A percentile compares a stretch with the other conserved stretches of the same genome.
phyloP scores from a whole-genome alignment of 768 basidiomycete species.

The Trametes meyenii region DNA sequence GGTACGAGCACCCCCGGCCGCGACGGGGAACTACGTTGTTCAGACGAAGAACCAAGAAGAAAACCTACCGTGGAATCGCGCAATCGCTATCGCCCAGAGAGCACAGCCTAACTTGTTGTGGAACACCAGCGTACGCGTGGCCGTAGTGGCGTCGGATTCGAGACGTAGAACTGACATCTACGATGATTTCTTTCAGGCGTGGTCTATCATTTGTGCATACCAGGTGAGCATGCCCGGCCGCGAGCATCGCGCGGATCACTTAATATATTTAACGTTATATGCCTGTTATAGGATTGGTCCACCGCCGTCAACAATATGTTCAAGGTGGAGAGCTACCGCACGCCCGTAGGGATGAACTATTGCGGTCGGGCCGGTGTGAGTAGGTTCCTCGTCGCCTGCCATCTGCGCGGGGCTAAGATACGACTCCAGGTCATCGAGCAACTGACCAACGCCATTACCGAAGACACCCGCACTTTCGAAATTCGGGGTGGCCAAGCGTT shows the following conservation, averaged over 20 bases:
- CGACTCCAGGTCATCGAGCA: slow-evolving; percentile 22
- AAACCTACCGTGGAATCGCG: slow-evolving; percentile 1
- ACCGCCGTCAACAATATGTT: slow-evolving; percentile 1
- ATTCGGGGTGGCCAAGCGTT: slow-evolving; percentile 24
- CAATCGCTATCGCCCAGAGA: not conserved
- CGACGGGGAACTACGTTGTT: no score
- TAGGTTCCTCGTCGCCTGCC: not conserved
- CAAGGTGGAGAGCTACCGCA: not conserved
- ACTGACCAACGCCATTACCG: slow-evolving; percentile 33
- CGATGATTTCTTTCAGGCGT: slow-evolving; percentile 19
- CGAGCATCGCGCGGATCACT: not conserved
- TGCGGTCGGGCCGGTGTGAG: not conserved
- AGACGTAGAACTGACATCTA: no score
- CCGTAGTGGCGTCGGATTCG: no score
- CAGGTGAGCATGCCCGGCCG: not conserved
- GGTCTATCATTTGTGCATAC: slow-evolving; percentile 3
- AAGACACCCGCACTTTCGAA: slow-evolving; percentile 32
- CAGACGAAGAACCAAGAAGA: not conserved
- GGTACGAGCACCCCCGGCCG: not conserved
- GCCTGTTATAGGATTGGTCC: not conserved
- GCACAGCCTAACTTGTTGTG: not conserved
- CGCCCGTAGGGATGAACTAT: not conserved
- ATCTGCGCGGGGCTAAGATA: not conserved
- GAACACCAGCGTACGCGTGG: slow-evolving; percentile 14
- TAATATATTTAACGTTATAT: not conserved